Evolutionary conservation across 805 yeast species (phyloP), one percentile per base, ranked within the genome.

Genomic region (Candida orba): DNA sequence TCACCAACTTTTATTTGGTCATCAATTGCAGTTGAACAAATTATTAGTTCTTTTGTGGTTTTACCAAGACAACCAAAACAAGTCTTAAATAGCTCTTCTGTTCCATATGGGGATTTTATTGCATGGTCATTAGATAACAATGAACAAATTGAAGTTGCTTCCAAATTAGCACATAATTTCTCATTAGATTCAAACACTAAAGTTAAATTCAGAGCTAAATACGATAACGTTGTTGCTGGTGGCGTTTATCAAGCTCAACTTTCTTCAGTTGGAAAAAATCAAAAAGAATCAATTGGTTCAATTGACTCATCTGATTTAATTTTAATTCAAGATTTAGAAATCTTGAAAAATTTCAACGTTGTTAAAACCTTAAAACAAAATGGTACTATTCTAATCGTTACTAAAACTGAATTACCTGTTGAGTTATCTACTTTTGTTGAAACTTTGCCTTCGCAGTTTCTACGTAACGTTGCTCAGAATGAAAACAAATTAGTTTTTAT

Each of bases 231-330:
- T 32, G 67, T 78, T 14, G 76, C 75, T 41, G 91, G 90, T 31
- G 97, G 97, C 49, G 59, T 77, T 8, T 79, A 81, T 60, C 86
- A 83, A 62, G 74, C 89, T 33, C 85, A 82, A 56, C 66, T 84
- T 40, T 50, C 60, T 3, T 51, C 58, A 29, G 52, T 57, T 22
- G 45, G 56, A 6, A 49, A 53, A 2, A 39, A 52, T 17, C 51
- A 57, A 9, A 59, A 59, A 25, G 41, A 44, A 27, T 34, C 42
- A 18, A 50, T 50, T 39, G 63, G 59, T 34, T 52, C 62, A 24
- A 65, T 82, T 41, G 85, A 80, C 42, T 57, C 72, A 37, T 83
- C 91, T 12, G 81, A 79, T 52, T 69, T 84, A 20, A 74, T 79
- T 7, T 58, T 86, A 40, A 78, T 89, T 48, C 85, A 81, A 54